Evolutionary conservation across 441 rosid species (phyloP).

Genomic region (Croton laevigatus): DNA sequence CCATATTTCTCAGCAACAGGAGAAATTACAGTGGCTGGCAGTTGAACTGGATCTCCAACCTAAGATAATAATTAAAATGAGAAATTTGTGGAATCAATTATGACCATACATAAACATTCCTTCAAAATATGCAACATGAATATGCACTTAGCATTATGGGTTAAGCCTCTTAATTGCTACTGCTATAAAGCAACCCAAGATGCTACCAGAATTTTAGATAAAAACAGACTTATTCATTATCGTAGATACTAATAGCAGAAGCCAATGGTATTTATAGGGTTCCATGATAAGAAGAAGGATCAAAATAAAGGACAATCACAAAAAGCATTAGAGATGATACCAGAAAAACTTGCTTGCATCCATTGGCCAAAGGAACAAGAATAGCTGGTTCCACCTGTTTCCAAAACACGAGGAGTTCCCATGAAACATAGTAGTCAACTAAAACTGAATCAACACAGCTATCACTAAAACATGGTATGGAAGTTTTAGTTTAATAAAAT

Average conservation of each 20-base stretch:
- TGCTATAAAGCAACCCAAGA: background rate
- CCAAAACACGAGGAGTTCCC: too few relatives aligned
- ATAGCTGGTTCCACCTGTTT: slow-evolving; percentile 92
- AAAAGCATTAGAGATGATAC: slow-evolving; percentile 36
- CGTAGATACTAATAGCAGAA: background rate
- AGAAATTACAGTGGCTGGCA: slow-evolving; percentile 97
- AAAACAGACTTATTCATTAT: background rate
- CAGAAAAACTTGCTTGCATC: slow-evolving; percentile 99
- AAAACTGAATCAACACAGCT: background rate
- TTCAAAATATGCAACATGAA: background rate
- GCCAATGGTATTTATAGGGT: background rate
- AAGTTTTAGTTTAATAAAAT: background rate
- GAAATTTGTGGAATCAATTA: slow-evolving; percentile 14
- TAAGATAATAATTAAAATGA: slow-evolving; percentile 26
- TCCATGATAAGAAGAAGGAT: background rate
- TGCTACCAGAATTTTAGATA: background rate
- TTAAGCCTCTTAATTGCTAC: background rate
- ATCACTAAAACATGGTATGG: background rate
- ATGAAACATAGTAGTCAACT: background rate
- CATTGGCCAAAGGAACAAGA: slow-evolving; percentile 86
- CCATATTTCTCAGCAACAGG: slow-evolving; percentile 66
- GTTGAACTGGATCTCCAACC: slow-evolving; percentile 97
- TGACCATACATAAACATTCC: background rate
- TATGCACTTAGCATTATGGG: background rate
- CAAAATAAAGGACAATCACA: slow-evolving; percentile 2